phyloP scores from a whole-genome alignment of 1,284 basidiomycete species.

The Melampsora americana region DNA sequence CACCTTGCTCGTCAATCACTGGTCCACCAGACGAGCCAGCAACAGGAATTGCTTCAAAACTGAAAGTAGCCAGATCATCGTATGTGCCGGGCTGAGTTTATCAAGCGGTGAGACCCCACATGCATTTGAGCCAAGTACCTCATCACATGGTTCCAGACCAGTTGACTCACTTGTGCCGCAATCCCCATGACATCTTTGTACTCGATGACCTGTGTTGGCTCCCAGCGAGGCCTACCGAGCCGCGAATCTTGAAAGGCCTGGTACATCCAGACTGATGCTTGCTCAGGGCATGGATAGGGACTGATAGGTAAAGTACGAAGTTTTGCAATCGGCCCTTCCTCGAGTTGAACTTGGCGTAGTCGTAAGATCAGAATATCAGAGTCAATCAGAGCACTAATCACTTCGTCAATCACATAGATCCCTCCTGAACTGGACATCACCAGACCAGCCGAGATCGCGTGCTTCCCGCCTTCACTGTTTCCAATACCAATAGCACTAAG shows the following conservation, averaged over 20 bases:
- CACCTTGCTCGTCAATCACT: constrained; percentile 12
- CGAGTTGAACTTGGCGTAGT: neutral
- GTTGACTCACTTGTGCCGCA: neutral
- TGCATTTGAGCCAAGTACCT: neutral
- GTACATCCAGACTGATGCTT: neutral
- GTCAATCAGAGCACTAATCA: neutral
- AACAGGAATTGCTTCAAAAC: neutral
- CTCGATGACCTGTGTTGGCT: constrained; percentile 1
- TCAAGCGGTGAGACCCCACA: too few relatives aligned
- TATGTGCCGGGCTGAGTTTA: constrained; percentile 3
- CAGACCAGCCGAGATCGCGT: neutral
- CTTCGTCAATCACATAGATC: neutral
- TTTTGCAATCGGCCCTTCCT: neutral
- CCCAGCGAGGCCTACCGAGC: neutral
- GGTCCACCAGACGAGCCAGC: constrained; percentile 12
- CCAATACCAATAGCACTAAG: neutral
- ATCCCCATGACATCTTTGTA: constrained; percentile 21
- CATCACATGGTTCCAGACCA: neutral
- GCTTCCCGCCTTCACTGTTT: neutral
- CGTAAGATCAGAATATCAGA: constrained; percentile 5
- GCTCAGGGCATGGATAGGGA: constrained; percentile 4
- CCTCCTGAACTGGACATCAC: neutral
- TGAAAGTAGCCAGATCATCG: neutral
- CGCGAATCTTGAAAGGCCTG: neutral
- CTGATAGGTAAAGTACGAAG: constrained; percentile 6